Evolutionary conservation across 139 green algal genomes (phyloP).

Genomic region (Ulvella scutata): DNA sequence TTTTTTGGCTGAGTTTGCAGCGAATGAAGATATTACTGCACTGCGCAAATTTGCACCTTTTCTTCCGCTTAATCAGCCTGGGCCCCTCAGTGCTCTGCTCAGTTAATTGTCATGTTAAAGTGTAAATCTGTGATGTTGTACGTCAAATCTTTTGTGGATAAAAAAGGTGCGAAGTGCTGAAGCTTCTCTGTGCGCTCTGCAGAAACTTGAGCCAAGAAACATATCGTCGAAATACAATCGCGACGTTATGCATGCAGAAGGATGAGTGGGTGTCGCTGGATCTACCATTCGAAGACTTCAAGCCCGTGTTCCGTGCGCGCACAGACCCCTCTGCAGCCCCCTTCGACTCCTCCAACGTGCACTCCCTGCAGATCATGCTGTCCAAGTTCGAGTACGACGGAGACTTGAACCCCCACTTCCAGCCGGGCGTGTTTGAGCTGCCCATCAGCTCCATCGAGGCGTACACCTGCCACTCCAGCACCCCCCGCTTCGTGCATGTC

Average conservation of each 20-base stretch:
- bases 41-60: too few species aligned
- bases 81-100: too few species aligned
- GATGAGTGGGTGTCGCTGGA: slow-evolving; percentile 53
- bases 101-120: too few species aligned
- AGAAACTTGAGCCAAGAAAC: too few species aligned
- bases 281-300: slow-evolving; percentile 68
- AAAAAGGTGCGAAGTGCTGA: too few species aligned
- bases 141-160: too few species aligned
- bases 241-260: slow-evolving; percentile 25
- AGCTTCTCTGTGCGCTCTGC: too few species aligned
- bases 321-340: slow-evolving; percentile 17
- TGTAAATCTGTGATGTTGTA: too few species aligned
- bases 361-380: slow-evolving; percentile 66
- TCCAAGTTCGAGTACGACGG: slow-evolving; percentile 94
- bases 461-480: slow-evolving; percentile 24
- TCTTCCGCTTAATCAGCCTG: too few species aligned
- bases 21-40: too few species aligned
- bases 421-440: slow-evolving; percentile 55
- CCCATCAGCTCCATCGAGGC: slow-evolving; percentile 41
- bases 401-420: slow-evolving; percentile 75
- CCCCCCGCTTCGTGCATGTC: slow-evolving; percentile 19
- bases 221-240: too few species aligned
- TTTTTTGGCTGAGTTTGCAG: too few species aligned
- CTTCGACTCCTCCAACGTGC: slow-evolving; percentile 41
- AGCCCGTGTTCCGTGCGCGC: slow-evolving; percentile 62